A percentile compares a stretch with the other conserved stretches of the same genome.
Conservation (phyloP, 1,139 yeast genomes). For the Yamadazyma mexicana region DNA sequence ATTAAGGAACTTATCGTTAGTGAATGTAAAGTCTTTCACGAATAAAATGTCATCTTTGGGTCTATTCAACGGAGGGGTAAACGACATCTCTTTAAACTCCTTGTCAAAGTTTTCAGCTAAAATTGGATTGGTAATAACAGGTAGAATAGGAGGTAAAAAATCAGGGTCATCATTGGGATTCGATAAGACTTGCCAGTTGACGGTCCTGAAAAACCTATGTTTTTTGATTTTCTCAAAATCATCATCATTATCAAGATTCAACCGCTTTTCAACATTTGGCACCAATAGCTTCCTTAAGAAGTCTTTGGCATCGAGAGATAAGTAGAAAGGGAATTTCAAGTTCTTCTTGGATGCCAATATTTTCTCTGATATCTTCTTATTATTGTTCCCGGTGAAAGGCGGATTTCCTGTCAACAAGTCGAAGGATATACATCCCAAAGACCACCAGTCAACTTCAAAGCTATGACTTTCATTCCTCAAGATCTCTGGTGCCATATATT, state of each 20-base stretch:
- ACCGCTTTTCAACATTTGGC: slow-evolving; percentile 72
- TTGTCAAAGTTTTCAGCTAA: slow-evolving; percentile 90
- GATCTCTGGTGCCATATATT: slow-evolving; percentile 96
- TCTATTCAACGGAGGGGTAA: slow-evolving; percentile 36
- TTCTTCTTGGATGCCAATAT: slow-evolving; percentile 65
- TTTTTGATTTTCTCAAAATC: slow-evolving; percentile 54
- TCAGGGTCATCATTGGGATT: slow-evolving; percentile 25
- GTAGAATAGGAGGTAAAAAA: slow-evolving; percentile 77
- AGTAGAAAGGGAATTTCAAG: slow-evolving; percentile 75
- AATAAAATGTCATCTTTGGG: slow-evolving; percentile 33
- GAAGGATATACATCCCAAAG: slow-evolving; percentile 84
- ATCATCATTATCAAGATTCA: slow-evolving; percentile 56
- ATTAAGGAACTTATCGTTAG: slow-evolving; percentile 38
- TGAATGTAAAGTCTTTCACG: slow-evolving; percentile 45
- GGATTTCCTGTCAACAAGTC: slow-evolving; percentile 91
- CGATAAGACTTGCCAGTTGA: slow-evolving; percentile 74
- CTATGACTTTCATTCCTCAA: slow-evolving; percentile 84
- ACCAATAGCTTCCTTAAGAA: slow-evolving; percentile 69
- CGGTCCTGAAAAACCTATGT: slow-evolving; percentile 77
- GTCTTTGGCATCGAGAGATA: slow-evolving; percentile 85
- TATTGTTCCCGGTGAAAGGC: slow-evolving; percentile 89
- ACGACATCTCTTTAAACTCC: slow-evolving; percentile 80
- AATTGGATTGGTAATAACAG: slow-evolving; percentile 79
- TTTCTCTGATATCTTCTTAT: slow-evolving; percentile 78
- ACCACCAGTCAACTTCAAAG: slow-evolving; percentile 94